Evolutionary conservation across 306 rosid species (phyloP).

Genomic region (Trifolium fragiferum): DNA sequence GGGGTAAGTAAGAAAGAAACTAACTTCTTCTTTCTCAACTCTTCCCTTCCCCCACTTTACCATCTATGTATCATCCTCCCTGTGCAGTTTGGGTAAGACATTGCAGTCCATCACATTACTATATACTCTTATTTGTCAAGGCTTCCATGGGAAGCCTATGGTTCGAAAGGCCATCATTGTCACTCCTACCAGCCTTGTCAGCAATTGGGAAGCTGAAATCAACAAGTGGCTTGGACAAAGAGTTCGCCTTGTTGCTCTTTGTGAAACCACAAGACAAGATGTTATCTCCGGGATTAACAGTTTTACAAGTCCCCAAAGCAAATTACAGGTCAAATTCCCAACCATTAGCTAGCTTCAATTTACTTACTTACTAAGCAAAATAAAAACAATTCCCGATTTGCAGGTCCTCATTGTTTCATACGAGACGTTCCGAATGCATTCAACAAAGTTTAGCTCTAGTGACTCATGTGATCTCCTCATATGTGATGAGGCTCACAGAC

Average conservation of each 20-base stretch:
- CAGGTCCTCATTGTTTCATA: conserved; percentile 93
- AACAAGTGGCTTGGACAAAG: conserved; percentile 92
- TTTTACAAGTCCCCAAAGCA: conserved; percentile 67
- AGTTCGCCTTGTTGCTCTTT: conserved; percentile 73
- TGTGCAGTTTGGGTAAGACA: conserved; percentile 90
- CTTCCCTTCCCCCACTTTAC: not conserved
- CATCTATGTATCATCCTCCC: not conserved
- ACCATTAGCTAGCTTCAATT: conserved; percentile 28
- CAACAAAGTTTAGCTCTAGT: conserved; percentile 68
- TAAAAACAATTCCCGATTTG: conserved; percentile 23
- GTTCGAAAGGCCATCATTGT: conserved; percentile 87
- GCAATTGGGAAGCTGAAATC: conserved; percentile 98
- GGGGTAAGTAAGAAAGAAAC: conserved; percentile 64
- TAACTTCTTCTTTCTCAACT: conserved; percentile 35
- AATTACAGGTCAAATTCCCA: conserved; percentile 59
- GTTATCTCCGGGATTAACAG: conserved; percentile 78
- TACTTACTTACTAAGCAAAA: not conserved
- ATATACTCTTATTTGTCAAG: conserved; percentile 89
- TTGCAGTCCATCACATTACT: conserved; percentile 94
- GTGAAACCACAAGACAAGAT: conserved; percentile 90
- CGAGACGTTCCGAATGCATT: conserved; percentile 95
- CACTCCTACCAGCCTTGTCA: conserved; percentile 98
- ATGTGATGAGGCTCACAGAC: conserved; percentile 97
- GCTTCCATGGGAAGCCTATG: conserved; percentile 84
- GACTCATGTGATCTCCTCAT: conserved; percentile 91